Base-by-base conservation (phyloP, 202 grass and related monocot species). In the Panicum hallii region DNA sequence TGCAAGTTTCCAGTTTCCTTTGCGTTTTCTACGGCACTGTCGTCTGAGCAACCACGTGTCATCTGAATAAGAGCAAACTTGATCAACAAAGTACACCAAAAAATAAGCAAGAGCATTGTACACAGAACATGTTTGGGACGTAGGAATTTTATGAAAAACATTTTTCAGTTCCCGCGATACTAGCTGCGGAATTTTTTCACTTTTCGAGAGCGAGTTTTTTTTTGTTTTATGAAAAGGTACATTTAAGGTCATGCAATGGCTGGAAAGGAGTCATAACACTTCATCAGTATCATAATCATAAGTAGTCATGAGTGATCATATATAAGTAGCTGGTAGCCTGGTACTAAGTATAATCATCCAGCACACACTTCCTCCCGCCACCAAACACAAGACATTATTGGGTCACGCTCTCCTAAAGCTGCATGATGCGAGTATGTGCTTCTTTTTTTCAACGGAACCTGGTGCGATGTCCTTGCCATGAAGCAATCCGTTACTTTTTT, bases 381-480 rank as follows among this genome's bases (percentile, higher is more conserved):
- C 75, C 75, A 78, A 63, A 63, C 75, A 45, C 56, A 62, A 63
- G 22, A 47, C 41, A 78, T 63, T 3, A 77, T 63, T 28, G 42
- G 56, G 3, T 60, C 56, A 32, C 26, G 55, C 7, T 61, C 55
- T 9, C 62, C 55, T 16, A 23, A 46, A 47, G 16, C 6, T n/a
- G 43, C 58, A 20, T 32, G 40, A 16, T 11, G 12, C 52, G 17
- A 56, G 34, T 42, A 56, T 22, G 5, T 7, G 50, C 53, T 42
- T 4, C 10, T 19, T 75, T 44, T 57, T 57, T 28, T 77, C 11
- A 44, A 60, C 38, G 3, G 54, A 76, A 43, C 41, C 12, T 28
- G 55, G n/a, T 77, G 74, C 40, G 14, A 17, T 28, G 54, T 23
- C 53, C 36, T 43, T 6, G 6, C 34, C 53, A 23, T 8, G n/a